Conservation (phyloP, 345 rosid genomes). For the Eucalyptus rudis region DNA sequence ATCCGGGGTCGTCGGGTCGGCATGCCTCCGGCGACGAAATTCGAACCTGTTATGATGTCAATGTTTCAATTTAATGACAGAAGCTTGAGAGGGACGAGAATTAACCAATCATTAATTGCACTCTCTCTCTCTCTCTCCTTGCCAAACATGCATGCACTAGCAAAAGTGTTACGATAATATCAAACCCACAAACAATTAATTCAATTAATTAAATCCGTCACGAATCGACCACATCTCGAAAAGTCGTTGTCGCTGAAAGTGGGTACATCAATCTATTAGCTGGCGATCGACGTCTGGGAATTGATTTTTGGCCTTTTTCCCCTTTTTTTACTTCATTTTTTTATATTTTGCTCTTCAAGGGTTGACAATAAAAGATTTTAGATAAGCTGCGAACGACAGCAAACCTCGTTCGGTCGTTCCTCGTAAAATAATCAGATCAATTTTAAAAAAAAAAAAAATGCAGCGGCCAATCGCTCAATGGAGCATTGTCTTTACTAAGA, state of each 20-base stretch:
- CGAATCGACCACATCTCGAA: not conserved
- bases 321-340: not conserved
- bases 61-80: not conserved
- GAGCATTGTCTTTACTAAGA: not conserved
- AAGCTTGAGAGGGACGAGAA: not conserved
- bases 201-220: not conserved
- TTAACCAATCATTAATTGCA: not conserved
- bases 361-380: not conserved
- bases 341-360: not conserved
- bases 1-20: not conserved
- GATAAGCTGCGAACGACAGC: not conserved
- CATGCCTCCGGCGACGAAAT: not conserved
- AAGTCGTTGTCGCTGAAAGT: not conserved
- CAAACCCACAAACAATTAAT: not conserved
- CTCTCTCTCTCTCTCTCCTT: not conserved
- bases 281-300: not conserved
- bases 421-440: not conserved
- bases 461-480: not conserved
- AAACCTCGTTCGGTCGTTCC: not conserved
- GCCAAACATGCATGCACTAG: not conserved
- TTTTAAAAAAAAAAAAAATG: not conserved
- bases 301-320: not conserved
- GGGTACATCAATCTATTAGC: not conserved
- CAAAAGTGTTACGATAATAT: not conserved
- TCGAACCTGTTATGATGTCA: not conserved